Evolutionary conservation across 164 flowering plant genomes (phyloP), one percentile per base, ranked within the genome.

Genomic region (Dillenia turbinata): DNA sequence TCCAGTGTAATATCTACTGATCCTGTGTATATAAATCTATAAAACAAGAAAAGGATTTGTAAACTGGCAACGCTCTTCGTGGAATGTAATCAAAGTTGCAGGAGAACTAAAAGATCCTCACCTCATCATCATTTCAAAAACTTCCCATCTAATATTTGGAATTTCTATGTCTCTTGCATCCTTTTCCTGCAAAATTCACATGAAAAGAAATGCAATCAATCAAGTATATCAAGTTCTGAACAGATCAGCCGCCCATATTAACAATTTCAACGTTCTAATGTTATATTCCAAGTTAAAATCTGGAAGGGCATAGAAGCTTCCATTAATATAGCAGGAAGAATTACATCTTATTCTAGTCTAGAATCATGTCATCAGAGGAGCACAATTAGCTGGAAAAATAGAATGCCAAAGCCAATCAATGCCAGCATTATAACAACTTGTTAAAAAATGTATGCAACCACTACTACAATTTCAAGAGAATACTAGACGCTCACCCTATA

Each of bases 131-230:
- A 85, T 72, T 68, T 85, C 88, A 77, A 87, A 85, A 33, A 85
- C 82, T 59, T 78, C 84, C 90, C 86, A 84, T 81, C 88, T 77
- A 59, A 95, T 95, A 68, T 95, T 95, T 53, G 99, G 99, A 66
- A 95, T 95, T 75, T 92, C 96, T 59, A 94, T 81, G 70, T 95
- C 97, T 70, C 83, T 83, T 15, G 97, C 99, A 74, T 95, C 99
- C 76, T 82, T 89, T 68, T 92, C 99, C 99, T 92, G 85, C 58
- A 75, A 73, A 33, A 33, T 5, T 33, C 40, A 33, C 6, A 6
- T 33, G 40, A 33, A 33, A 33, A 4, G 40, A 33, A 33, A 4
- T 33, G 40, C 40, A 5, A 33, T 33, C 40, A 33, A 7, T 33
- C 40, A 33, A 33, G 40, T 33, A 33, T 33, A 33, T 5, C 40